These are phyloP conservation scores for Meira nashicola DNA, from an alignment of 1,284 basidiomycete genomes.

Conservation along the genomic window DNA sequence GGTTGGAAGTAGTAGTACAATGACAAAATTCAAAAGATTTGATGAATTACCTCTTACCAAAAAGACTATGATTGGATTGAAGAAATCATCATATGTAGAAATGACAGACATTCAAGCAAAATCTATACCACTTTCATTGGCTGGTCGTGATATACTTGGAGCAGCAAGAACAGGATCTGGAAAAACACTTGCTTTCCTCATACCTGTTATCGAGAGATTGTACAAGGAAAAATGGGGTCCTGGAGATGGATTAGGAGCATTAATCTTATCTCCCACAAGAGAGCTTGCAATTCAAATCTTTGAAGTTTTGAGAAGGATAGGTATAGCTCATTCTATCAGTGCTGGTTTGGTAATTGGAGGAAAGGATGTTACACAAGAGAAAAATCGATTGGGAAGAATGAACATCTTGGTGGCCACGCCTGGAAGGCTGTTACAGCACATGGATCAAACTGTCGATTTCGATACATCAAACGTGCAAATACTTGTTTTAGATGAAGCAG, in stretches of 20 bases:
- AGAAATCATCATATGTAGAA: conserved; percentile 42
- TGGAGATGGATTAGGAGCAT: conserved; percentile 78
- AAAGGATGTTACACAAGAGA: conserved; percentile 89
- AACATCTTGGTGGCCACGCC: conserved; percentile 97
- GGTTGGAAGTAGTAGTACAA: conserved; percentile 12
- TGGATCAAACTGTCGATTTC: conserved; percentile 96
- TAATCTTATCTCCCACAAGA: conserved; percentile 90
- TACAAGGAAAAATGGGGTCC: conserved; percentile 73
- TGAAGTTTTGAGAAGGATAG: conserved; percentile 85
- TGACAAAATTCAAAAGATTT: conserved; percentile 21
- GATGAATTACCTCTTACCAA: conserved; percentile 40
- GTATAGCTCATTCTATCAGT: conserved; percentile 83
- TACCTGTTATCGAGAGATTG: conserved; percentile 71
- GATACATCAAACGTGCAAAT: conserved; percentile 84
- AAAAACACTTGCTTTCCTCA: conserved; percentile 76
- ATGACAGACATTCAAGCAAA: conserved; percentile 49
- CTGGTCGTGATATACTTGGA: conserved; percentile 59
- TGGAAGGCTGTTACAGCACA: conserved; percentile 87
- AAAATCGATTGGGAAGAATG: conserved; percentile 73
- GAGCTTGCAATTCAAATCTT: conserved; percentile 97
- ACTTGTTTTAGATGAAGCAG: conserved; percentile 94
- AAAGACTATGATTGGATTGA: conserved; percentile 32
- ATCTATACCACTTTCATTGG: conserved; percentile 41
- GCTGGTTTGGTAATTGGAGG: conserved; percentile 95
- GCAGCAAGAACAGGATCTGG: conserved; percentile 76